phyloP scores from a whole-genome alignment of 2,329 filamentous ascomycete genomes.

The Talaromyces sp. region DNA sequence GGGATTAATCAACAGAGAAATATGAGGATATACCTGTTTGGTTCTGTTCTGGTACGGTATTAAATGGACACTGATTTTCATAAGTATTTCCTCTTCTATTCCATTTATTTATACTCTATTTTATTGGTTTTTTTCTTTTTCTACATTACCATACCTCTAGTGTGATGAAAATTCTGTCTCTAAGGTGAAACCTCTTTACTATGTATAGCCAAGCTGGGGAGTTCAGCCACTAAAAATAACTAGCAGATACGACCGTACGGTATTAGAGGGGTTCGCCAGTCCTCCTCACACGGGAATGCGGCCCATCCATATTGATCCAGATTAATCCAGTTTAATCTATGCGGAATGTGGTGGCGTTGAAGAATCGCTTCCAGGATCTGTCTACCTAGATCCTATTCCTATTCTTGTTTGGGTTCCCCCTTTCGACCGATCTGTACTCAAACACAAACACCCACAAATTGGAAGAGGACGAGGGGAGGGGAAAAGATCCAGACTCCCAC shows the following conservation, averaged over 20 bases:
- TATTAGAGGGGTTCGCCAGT: neutral
- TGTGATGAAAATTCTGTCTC: neutral
- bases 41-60: too few species aligned
- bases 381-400: neutral
- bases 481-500: too few species aligned
- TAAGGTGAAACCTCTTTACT: conserved; percentile 10
- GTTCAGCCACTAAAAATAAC: conserved; percentile 7
- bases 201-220: conserved; percentile 4
- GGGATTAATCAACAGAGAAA: too few species aligned
- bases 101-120: neutral
- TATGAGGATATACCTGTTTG: too few species aligned
- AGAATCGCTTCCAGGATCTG: too few species aligned
- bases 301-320: neutral
- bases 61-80: too few species aligned
- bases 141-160: neutral
- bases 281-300: too few species aligned
- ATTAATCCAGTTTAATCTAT: neutral
- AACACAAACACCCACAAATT: too few species aligned
- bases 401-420: too few species aligned
- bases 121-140: neutral
- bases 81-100: too few species aligned
- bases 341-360: neutral
- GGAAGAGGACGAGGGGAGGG: too few species aligned
- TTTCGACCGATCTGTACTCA: too few species aligned
- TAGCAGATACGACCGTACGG: neutral